phyloP scores from a whole-genome alignment of 2,329 filamentous ascomycete genomes.

The Aspergillus alliaceus region DNA sequence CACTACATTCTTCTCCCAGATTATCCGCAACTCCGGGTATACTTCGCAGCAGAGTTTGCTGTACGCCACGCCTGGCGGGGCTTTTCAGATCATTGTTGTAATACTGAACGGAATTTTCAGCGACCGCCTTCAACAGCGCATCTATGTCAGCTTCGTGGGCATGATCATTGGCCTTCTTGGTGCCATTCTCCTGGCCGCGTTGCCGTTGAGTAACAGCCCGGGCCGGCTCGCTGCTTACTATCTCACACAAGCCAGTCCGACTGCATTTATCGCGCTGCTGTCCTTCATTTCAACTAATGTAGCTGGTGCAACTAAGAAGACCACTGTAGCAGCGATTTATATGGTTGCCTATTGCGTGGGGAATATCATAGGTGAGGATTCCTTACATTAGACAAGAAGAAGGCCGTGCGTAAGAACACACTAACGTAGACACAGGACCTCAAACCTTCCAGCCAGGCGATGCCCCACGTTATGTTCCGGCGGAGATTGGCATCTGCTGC shows the following conservation, averaged over 20 bases:
- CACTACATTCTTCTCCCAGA: slow-evolving; percentile 14
- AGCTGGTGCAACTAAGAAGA: background rate
- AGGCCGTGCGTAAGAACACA: background rate
- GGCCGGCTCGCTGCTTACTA: background rate
- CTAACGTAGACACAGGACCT: background rate
- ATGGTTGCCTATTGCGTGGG: background rate
- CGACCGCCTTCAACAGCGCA: background rate
- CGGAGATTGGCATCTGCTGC: background rate
- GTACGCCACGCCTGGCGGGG: background rate
- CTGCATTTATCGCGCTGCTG: background rate
- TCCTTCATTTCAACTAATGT: background rate
- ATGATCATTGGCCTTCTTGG: background rate
- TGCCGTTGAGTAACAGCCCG: background rate
- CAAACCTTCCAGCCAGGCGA: background rate
- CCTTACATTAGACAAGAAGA: background rate
- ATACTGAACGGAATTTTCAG: background rate
- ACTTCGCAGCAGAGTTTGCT: background rate
- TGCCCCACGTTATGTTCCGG: background rate
- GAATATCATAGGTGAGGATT: background rate
- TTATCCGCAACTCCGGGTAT: background rate
- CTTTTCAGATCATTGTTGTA: background rate
- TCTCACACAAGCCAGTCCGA: background rate
- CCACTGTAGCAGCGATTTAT: background rate
- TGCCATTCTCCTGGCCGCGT: background rate
- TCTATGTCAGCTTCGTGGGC: background rate